These are phyloP conservation scores for Arthrobotrys pseudoclavata DNA, from an alignment of 2,329 filamentous ascomycete genomes.

Conservation along the genomic window DNA sequence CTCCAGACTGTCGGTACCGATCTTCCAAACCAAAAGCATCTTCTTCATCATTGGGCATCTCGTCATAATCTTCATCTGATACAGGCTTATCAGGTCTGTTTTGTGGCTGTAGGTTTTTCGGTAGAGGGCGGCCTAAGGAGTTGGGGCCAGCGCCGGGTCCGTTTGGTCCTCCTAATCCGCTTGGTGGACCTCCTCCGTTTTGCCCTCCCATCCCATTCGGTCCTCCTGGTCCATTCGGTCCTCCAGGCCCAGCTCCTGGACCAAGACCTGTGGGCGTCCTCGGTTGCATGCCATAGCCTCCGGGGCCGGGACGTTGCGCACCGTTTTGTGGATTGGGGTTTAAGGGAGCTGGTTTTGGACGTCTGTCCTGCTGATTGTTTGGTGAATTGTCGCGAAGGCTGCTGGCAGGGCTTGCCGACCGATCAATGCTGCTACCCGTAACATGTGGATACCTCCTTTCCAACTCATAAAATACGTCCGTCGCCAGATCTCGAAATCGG, in stretches of 20 bases:
- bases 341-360: constrained; percentile 47
- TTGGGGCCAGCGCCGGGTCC: constrained; percentile 48
- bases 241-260: constrained; percentile 56
- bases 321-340: constrained; percentile 34
- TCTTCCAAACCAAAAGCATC: constrained; percentile 75
- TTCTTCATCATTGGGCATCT: constrained; percentile 73
- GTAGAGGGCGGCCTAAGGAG: constrained; percentile 75
- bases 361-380: constrained; percentile 42
- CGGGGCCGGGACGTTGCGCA: constrained; percentile 25
- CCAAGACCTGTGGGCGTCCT: constrained; percentile 56
- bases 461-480: constrained; percentile 95
- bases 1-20: constrained; percentile 61
- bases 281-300: constrained; percentile 61
- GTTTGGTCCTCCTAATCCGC: constrained; percentile 40
- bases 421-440: constrained; percentile 76
- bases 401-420: constrained; percentile 77
- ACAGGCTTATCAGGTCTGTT: constrained; percentile 77
- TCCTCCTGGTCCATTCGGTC: constrained; percentile 14
- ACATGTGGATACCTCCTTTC: constrained; percentile 91
- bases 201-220: neutral
- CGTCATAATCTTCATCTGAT: constrained; percentile 95
- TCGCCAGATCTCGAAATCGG: constrained; percentile 90
- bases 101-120: constrained; percentile 93
- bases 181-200: constrained; percentile 23
- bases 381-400: constrained; percentile 62